These are phyloP conservation scores for Scheffersomyces segobiensis DNA, from an alignment of 1,139 yeast genomes.

Conservation along the genomic window DNA sequence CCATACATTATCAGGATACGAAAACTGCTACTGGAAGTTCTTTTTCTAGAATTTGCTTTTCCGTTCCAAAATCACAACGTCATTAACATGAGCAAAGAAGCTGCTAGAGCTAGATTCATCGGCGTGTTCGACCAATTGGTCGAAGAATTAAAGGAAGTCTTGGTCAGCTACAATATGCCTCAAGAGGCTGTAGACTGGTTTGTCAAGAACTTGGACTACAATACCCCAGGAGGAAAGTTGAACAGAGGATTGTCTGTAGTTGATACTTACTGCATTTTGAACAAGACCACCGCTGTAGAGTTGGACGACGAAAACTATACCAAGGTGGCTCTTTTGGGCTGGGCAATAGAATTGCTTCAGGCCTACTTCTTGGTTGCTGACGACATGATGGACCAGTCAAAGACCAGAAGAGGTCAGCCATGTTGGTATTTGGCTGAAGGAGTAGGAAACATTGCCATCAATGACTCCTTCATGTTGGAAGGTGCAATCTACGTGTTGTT, in stretches of 20 bases:
- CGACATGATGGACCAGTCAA: slow-evolving; percentile 97
- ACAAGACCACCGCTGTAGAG: slow-evolving; percentile 58
- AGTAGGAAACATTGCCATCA: slow-evolving; percentile 92
- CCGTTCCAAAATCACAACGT: background rate
- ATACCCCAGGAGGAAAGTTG: slow-evolving; percentile 95
- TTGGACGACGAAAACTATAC: slow-evolving; percentile 70
- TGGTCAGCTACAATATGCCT: slow-evolving; percentile 77
- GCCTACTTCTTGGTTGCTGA: slow-evolving; percentile 97
- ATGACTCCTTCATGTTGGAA: slow-evolving; percentile 96
- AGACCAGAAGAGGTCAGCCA: slow-evolving; percentile 97
- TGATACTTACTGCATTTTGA: slow-evolving; percentile 84
- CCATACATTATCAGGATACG: background rate
- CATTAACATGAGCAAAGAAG: slow-evolving; percentile 31
- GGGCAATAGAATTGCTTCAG: slow-evolving; percentile 94
- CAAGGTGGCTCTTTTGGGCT: slow-evolving; percentile 87
- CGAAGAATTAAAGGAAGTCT: slow-evolving; percentile 62
- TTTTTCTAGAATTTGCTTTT: background rate
- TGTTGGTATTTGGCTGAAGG: slow-evolving; percentile 90
- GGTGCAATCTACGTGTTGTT: slow-evolving; percentile 88
- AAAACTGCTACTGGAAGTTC: background rate
- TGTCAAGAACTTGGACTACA: slow-evolving; percentile 70
- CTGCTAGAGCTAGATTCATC: slow-evolving; percentile 63
- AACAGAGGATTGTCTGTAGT: slow-evolving; percentile 96
- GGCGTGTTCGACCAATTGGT: slow-evolving; percentile 77
- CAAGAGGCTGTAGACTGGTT: slow-evolving; percentile 88